Base-by-base conservation (phyloP, 1,284 basidiomycete species). In the Austroboletus novae-zelandiae region DNA sequence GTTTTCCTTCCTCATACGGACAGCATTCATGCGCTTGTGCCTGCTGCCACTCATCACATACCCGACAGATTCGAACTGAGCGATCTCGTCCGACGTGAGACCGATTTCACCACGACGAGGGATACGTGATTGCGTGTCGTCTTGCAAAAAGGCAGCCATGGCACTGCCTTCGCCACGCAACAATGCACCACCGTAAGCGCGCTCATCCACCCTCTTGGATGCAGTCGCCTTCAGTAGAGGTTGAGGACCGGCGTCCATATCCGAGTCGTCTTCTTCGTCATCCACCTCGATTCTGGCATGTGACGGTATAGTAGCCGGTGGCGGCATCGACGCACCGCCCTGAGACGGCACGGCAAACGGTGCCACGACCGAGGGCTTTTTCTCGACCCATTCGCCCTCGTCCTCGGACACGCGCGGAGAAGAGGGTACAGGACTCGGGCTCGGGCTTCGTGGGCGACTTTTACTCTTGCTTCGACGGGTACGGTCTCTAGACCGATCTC, bases 31-130 rank as follows among this genome's bases (percentile, higher is more conserved):
- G 65, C 91, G 80, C 56, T 86, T 78, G 69, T 99, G 95, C 50
- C 96, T 77, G 64, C 86, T 91, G 40, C 96, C 96, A 62, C 90
- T 94, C 97, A 99, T 99, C 50, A 99, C 96, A 69, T 96, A 99
- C n/a, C 96, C 96, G 15, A 89, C 89, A 35, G 75, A 64, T 74
- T 99, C 96, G 71, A 81, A 98, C 61, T 79, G 70, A 18, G 89
- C 91, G 61, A 99, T 99, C 67, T 92, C 83, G 23, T 86, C 84
- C 9, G 89, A 84, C 14, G 89, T 86, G 53, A 99, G 74, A 43
- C 96, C 97, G 61, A 99, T 98, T 74, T 99, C 96, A 72, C 96
- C 97, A 78, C 97, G 91, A 52, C 96, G 91, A 4, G 96, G 96
- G 62, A 99, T 99, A 64, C 96, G 94, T 47, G 85, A 70, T 50